A percentile compares a stretch with the other conserved stretches of the same genome.
These are phyloP conservation scores for Sclerotinia spermophila DNA, from an alignment of 2,329 filamentous ascomycete species.

Conservation along the genomic window DNA sequence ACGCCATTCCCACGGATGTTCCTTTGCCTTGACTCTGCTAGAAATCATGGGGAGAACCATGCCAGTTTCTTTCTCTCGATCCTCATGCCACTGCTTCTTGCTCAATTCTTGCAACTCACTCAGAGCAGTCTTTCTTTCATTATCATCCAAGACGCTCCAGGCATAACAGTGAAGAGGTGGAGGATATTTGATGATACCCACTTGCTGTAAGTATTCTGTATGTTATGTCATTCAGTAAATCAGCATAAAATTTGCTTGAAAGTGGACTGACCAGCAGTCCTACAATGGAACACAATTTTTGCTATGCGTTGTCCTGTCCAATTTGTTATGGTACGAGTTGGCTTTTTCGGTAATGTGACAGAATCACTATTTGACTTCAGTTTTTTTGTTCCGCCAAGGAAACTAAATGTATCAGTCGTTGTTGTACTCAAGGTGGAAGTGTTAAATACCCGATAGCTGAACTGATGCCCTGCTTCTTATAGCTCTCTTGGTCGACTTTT, in stretches of 20 bases:
- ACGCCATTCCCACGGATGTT: conserved; percentile 14
- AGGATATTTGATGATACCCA: conserved; percentile 3
- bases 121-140: conserved; percentile 9
- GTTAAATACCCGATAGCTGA: conserved; percentile 14
- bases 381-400: neutral
- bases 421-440: no score
- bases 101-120: conserved; percentile 10
- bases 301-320: fast-evolving
- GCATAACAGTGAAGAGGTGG: conserved; percentile 3
- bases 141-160: neutral
- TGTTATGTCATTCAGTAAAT: neutral
- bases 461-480: conserved; percentile 18
- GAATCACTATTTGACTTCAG: no score
- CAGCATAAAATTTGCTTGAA: neutral
- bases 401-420: neutral
- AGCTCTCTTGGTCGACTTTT: conserved; percentile 17
- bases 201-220: conserved; percentile 6
- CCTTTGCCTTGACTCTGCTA: neutral
- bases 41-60: fast-evolving
- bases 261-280: conserved; percentile 15
- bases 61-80: neutral
- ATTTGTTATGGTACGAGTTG: neutral
- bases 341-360: neutral
- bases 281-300: conserved; percentile 6
- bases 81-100: neutral